These are phyloP conservation scores for Lablab purpureus DNA, from an alignment of 306 rosid species.

Conservation along the genomic window DNA sequence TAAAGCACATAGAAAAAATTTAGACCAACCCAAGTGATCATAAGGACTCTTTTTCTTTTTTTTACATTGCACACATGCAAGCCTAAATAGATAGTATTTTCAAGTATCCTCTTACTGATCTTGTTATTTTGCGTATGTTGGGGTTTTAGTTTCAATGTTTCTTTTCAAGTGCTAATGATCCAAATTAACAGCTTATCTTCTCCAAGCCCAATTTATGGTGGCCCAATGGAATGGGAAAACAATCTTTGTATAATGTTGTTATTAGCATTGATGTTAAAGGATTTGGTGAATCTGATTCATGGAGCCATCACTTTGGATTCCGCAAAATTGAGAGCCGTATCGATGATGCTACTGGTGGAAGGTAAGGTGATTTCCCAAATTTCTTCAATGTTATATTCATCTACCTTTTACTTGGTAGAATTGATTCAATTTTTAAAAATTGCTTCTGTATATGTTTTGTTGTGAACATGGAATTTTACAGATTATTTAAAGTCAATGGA, in stretches of 20 bases:
- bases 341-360: conserved; percentile 86
- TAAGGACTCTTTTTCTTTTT: neutral
- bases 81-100: conserved; percentile 35
- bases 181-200: conserved; percentile 78
- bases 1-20: neutral
- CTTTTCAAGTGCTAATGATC: conserved; percentile 45
- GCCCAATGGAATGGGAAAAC: conserved; percentile 99
- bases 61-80: neutral
- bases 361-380: conserved; percentile 53
- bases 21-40: conserved; percentile 18
- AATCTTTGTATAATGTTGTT: conserved; percentile 74
- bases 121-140: conserved; percentile 32
- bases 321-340: conserved; percentile 91
- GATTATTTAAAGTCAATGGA: conserved; percentile 96
- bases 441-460: conserved; percentile 29
- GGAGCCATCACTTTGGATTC: conserved; percentile 86
- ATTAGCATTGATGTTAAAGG: conserved; percentile 78
- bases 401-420: neutral
- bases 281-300: conserved; percentile 87
- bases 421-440: conserved; percentile 26
- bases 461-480: conserved; percentile 43
- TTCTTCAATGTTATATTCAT: conserved; percentile 11
- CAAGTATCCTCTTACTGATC: conserved; percentile 35
- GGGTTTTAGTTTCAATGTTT: conserved; percentile 34
- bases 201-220: conserved; percentile 96